Evolutionary conservation across 208 protist species (phyloP).

Genomic region (Vickermania spadyakhi): DNA sequence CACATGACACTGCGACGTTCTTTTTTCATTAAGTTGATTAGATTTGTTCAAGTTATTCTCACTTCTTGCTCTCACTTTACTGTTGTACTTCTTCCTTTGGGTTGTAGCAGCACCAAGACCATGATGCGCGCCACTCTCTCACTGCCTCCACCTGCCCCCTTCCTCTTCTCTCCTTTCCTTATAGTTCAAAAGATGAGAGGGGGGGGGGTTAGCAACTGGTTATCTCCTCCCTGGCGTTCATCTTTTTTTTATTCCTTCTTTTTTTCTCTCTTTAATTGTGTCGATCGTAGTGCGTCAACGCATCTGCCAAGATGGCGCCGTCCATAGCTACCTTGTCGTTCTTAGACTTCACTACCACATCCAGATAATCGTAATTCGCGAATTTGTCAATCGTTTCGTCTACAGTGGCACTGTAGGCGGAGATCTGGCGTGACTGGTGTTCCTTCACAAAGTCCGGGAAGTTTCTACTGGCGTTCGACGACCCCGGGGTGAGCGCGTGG

Average conservation of each 20-base stretch:
- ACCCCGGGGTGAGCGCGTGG: constrained; percentile 1
- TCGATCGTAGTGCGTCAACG: constrained; percentile 57
- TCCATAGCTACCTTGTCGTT: constrained; percentile 45
- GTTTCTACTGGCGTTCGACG: constrained; percentile 5
- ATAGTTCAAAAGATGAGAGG: no score
- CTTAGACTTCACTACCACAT: constrained; percentile 47
- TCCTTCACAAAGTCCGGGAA: constrained; percentile 33
- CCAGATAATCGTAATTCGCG: constrained; percentile 70
- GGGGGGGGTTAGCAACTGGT: no score
- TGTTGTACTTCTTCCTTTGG: no score
- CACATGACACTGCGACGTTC: no score
- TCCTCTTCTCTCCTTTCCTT: constrained; percentile 1
- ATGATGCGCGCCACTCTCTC: no score
- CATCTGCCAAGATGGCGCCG: constrained; percentile 72
- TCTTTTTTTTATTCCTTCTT: constrained; percentile 6
- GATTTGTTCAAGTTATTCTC: no score
- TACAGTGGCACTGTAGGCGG: constrained; percentile 43
- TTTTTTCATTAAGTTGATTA: no score
- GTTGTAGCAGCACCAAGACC: no score
- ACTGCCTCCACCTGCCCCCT: no score
- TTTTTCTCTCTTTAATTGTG: constrained; percentile 2
- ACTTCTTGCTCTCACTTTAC: no score
- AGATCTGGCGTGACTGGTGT: constrained; percentile 8
- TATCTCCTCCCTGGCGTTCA: constrained; percentile 1
- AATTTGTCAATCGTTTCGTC: constrained; percentile 29